These are phyloP conservation scores for Begonia peltatifolia DNA, from an alignment of 306 rosid genomes.

Conservation along the genomic window DNA sequence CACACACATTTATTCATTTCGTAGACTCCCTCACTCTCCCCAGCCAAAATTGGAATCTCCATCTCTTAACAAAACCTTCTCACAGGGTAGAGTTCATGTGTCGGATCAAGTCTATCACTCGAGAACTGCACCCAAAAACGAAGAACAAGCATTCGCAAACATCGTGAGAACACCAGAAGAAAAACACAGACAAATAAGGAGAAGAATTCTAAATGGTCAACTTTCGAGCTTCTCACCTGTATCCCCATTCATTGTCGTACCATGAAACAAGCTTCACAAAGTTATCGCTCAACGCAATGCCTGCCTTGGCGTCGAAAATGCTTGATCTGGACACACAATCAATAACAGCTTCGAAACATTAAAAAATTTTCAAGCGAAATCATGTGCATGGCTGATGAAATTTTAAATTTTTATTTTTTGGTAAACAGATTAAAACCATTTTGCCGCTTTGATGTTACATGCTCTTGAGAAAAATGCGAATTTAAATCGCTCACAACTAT, in stretches of 20 bases:
- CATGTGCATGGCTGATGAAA: too few relatives aligned
- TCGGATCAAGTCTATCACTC: constrained; percentile 76
- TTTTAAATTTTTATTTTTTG: neutral
- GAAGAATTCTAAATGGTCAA: neutral
- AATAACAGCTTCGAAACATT: neutral
- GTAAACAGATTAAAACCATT: neutral
- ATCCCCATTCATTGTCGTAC: constrained; percentile 56
- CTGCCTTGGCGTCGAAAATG: constrained; percentile 94
- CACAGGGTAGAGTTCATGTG: constrained; percentile 39
- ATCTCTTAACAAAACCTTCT: neutral
- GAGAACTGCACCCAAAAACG: constrained; percentile 40
- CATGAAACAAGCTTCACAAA: constrained; percentile 74
- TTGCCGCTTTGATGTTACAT: too few relatives aligned
- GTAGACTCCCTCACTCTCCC: too few relatives aligned
- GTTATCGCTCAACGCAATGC: constrained; percentile 70
- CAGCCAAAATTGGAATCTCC: neutral
- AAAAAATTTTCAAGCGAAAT: neutral
- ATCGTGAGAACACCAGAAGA: too few relatives aligned
- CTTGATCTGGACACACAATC: constrained; percentile 58
- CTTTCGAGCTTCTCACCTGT: constrained; percentile 4
- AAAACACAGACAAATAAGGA: neutral
- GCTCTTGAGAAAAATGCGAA: too few relatives aligned
- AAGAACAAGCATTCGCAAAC: too few relatives aligned
- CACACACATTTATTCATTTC: too few relatives aligned
- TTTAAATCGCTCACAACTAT: too few relatives aligned